Evolutionary conservation across 2,329 filamentous ascomycete genomes (phyloP), one percentile per base, ranked within the genome.

Genomic region (Verticillium klebahnii): DNA sequence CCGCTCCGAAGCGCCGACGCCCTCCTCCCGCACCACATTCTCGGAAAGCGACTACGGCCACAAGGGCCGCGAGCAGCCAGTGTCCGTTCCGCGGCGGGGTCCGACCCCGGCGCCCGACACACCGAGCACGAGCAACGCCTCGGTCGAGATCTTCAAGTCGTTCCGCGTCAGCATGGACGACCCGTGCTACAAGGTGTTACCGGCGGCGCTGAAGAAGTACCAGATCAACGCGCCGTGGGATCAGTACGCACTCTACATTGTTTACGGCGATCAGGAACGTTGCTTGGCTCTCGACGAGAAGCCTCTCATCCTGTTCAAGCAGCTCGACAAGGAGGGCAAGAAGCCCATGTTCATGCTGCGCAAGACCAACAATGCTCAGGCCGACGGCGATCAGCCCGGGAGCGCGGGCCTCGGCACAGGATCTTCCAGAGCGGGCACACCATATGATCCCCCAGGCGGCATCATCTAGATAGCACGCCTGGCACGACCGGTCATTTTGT

Each of bases 311-410:
- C 78, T 99, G 65, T 99, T 99, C 79, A 99, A 99, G 78, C 93
- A 98, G 74, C 80, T 99, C 61, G 93, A 98, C 73, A 93, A 93
- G 74, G 95, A 98, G 78, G 95, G 95, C 56, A 90, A 96, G 77
- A 99, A 98, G 74, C 95, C 95, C 25, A 98, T 98, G 95, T 99
- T 99, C 72, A 99, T 99, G 95, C 80, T 99, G 61, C 82, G 95
- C 62, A 87, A 87, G 75, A 88, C 84, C 37, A 85, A 83, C 57
- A 82, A 80, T 45, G 82, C 82, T 11, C 78, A 77, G 59, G 77
- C 77, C 29, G 84, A 86, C 58, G 71, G 66, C 17, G 82, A 83
- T 55, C 75, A 78, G 1, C 82, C 82, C 11, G 83, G 83, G 17
- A 85, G 83, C 65, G 83, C 82, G 7, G 83, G 83, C 12, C 72